Percentiles rank a stretch among this genome's conserved stretches.
Conservation (phyloP, 2,329 filamentous ascomycete genomes). For the Verticillium isaacii region DNA sequence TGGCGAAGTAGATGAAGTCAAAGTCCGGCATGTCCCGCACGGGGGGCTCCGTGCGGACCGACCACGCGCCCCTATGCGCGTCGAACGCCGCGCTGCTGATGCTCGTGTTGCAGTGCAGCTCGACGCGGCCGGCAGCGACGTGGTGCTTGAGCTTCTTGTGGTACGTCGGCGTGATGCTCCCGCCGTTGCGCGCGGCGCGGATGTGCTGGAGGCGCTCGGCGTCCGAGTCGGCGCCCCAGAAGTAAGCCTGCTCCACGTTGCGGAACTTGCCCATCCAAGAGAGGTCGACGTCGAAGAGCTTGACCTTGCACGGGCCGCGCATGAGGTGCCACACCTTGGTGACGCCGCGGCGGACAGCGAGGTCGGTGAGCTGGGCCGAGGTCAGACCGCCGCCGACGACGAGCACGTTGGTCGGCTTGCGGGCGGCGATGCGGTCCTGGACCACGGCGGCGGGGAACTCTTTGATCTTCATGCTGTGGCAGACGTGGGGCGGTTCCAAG, state of each 20-base stretch:
- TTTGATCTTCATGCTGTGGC: constrained; percentile 62
- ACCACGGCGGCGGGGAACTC: constrained; percentile 52
- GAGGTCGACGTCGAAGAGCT: constrained; percentile 73
- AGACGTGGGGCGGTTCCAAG: constrained; percentile 36
- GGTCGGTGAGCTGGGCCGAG: constrained; percentile 67
- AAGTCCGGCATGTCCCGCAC: constrained; percentile 48
- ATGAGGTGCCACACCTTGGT: constrained; percentile 67
- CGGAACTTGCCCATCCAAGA: constrained; percentile 80
- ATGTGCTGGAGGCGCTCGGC: constrained; percentile 64
- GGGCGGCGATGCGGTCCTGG: constrained; percentile 43
- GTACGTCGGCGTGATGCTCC: constrained; percentile 69
- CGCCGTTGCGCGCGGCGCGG: constrained; percentile 62
- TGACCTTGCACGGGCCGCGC: constrained; percentile 55
- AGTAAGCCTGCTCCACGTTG: constrained; percentile 70
- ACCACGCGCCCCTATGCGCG: constrained; percentile 29
- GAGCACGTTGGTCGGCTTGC: constrained; percentile 55
- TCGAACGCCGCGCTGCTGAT: constrained; percentile 50
- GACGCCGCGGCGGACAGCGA: constrained; percentile 60
- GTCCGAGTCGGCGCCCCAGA: constrained; percentile 72
- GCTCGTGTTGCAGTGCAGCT: constrained; percentile 52
- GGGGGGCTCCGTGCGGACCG: constrained; percentile 46
- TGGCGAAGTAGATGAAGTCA: constrained; percentile 73
- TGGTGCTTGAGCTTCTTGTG: constrained; percentile 63
- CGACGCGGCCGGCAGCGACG: constrained; percentile 43
- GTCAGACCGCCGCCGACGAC: constrained; percentile 74